phyloP scores from a whole-genome alignment of 306 rosid species.

The Vicia faba region DNA sequence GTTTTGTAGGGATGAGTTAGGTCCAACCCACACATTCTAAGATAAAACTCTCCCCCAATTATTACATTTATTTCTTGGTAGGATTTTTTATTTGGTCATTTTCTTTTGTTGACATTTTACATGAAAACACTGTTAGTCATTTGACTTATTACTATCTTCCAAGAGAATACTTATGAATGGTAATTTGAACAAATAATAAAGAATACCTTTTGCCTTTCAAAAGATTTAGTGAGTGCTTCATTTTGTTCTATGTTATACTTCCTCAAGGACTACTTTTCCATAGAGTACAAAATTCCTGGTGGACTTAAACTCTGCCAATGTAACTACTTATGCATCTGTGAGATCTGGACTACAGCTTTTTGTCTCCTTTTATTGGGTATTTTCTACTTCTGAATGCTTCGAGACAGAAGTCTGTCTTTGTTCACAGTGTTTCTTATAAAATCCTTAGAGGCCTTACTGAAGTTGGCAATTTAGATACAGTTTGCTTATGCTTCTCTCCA shows the following conservation, averaged over 20 bases:
- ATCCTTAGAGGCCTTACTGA: background rate
- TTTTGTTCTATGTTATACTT: slow-evolving; percentile 11
- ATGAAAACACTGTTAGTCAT: background rate
- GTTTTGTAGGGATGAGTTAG: no score
- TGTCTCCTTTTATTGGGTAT: background rate
- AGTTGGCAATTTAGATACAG: slow-evolving; percentile 10
- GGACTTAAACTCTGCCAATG: background rate
- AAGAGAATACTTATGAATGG: background rate
- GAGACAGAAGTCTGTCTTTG: slow-evolving; percentile 13
- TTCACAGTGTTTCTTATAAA: slow-evolving; percentile 17
- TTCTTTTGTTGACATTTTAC: background rate
- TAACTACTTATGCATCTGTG: slow-evolving; percentile 17
- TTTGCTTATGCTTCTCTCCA: slow-evolving; percentile 1
- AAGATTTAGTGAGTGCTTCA: background rate
- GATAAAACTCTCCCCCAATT: background rate
- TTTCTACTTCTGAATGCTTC: background rate
- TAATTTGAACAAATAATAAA: slow-evolving; percentile 1
- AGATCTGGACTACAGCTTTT: slow-evolving; percentile 11
- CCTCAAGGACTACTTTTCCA: background rate
- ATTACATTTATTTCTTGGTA: background rate
- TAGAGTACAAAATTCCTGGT: slow-evolving; percentile 3
- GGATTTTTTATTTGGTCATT: background rate
- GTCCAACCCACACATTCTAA: no score
- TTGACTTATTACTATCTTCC: background rate
- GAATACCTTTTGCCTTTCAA: background rate